Evolutionary conservation across 2,329 filamentous ascomycete species (phyloP).

Genomic region (Cordyceps pruinosa): DNA sequence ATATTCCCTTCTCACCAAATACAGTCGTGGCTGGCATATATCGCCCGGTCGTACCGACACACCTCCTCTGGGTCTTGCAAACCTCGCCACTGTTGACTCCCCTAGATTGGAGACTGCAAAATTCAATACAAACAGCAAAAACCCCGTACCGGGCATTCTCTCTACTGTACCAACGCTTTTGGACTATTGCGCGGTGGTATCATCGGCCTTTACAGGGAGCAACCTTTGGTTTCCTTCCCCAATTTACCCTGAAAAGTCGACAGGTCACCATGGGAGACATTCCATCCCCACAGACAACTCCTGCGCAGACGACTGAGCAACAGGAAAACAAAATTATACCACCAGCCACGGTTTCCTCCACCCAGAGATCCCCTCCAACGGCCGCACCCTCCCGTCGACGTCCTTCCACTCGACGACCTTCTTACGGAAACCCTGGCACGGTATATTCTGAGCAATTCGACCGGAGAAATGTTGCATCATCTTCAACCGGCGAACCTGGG

Average conservation of each 20-base stretch:
- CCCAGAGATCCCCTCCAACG: neutral
- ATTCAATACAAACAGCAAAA: neutral
- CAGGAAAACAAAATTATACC: neutral
- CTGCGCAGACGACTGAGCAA: neutral
- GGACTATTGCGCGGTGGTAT: too few species aligned
- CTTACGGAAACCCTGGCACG: constrained; percentile 21
- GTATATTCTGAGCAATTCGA: constrained; percentile 33
- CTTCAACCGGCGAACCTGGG: constrained; percentile 11
- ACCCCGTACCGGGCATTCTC: too few species aligned
- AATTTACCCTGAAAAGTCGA: neutral
- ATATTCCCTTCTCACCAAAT: neutral
- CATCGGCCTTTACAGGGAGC: neutral
- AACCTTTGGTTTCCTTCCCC: neutral
- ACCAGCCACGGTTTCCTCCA: neutral
- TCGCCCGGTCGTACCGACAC: neutral
- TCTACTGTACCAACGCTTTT: neutral
- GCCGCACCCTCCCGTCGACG: neutral
- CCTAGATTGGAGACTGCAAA: too few species aligned
- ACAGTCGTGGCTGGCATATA: neutral
- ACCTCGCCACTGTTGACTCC: neutral
- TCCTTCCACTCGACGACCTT: neutral
- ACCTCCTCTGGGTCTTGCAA: neutral
- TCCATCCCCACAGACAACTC: neutral
- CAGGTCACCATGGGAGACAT: constrained; percentile 3
- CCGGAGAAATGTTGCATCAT: constrained; percentile 21